Conservation (phyloP, 345 rosid genomes). For the Camelina hispida region DNA sequence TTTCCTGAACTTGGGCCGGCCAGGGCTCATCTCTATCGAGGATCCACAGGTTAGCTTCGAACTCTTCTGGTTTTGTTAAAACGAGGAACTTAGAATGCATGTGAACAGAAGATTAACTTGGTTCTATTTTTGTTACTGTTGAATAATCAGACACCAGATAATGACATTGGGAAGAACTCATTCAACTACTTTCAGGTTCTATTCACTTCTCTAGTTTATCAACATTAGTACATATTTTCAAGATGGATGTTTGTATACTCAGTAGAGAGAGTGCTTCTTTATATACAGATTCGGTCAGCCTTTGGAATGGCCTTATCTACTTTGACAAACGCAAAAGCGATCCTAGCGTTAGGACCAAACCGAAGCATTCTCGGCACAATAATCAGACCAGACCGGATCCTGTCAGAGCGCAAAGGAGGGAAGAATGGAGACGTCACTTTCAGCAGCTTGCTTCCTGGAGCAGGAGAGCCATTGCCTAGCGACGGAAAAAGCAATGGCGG, state of each 20-base stretch:
- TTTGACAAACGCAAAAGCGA: constrained; percentile 70
- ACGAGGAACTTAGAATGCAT: neutral
- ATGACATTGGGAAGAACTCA: constrained; percentile 90
- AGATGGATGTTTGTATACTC: neutral
- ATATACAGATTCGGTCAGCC: constrained; percentile 83
- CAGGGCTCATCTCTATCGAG: constrained; percentile 85
- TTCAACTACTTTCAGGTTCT: constrained; percentile 93
- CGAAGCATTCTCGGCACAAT: constrained; percentile 92
- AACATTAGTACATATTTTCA: neutral
- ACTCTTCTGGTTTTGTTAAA: constrained; percentile 26
- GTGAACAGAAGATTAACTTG: constrained; percentile 15
- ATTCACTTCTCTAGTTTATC: constrained; percentile 11
- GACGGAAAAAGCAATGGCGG: constrained; percentile 48
- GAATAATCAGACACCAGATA: constrained; percentile 70
- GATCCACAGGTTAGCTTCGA: constrained; percentile 78
- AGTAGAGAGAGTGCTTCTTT: neutral
- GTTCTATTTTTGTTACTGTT: constrained; percentile 4
- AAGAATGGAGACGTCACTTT: constrained; percentile 67
- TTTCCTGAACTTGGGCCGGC: constrained; percentile 61
- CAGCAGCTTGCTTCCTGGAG: constrained; percentile 77
- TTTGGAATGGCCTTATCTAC: constrained; percentile 79
- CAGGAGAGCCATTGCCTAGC: constrained; percentile 77
- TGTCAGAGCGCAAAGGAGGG: constrained; percentile 85
- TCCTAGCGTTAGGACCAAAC: constrained; percentile 63
- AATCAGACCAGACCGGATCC: constrained; percentile 76